phyloP scores from a whole-genome alignment of 306 rosid species.

The Pterocarpus macrocarpus region DNA sequence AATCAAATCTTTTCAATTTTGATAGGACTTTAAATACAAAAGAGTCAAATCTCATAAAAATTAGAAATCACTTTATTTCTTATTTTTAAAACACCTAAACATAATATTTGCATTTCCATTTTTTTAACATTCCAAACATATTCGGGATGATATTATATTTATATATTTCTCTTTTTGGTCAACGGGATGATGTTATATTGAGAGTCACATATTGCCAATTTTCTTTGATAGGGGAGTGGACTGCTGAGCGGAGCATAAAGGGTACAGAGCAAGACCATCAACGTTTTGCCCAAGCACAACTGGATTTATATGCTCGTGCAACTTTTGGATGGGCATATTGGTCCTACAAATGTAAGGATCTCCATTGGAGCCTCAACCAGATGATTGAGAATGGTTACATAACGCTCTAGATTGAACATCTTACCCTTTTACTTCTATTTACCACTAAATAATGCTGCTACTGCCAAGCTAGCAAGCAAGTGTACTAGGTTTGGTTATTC shows the following conservation, averaged over 20 bases:
- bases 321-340: slow-evolving; percentile 71
- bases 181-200: no score
- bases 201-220: not conserved
- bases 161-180: no score
- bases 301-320: slow-evolving; percentile 55
- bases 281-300: slow-evolving; percentile 49
- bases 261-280: slow-evolving; percentile 50
- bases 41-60: no score
- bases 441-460: not conserved
- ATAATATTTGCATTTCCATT: no score
- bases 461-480: not conserved
- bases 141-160: no score
- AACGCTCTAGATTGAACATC: not conserved
- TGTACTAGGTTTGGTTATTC: not conserved
- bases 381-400: slow-evolving; percentile 39
- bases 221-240: slow-evolving; percentile 59
- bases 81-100: no score
- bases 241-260: slow-evolving; percentile 31
- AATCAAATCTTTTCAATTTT: no score
- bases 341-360: slow-evolving; percentile 54
- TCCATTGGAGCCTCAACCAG: slow-evolving; percentile 58
- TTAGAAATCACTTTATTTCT: no score
- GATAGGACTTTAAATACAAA: no score
- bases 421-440: not conserved
- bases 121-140: no score